Evolutionary conservation across 2,329 filamentous ascomycete species (phyloP).

Genomic region (Penicillium sp.): DNA sequence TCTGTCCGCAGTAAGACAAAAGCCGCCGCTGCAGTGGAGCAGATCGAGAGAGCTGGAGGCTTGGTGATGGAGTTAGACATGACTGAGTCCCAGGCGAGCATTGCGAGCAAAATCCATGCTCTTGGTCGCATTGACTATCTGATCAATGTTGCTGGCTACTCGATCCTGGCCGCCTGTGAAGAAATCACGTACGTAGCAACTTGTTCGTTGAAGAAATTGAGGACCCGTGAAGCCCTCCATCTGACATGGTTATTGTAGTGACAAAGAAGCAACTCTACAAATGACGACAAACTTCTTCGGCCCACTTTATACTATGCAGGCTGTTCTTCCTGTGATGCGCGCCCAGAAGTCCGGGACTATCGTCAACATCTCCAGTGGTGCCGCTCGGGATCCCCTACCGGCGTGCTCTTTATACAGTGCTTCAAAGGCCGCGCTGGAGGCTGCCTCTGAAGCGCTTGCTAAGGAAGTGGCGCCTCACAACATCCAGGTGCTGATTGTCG

Average conservation of each 20-base stretch:
- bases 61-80: background rate
- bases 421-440: constrained; percentile 30
- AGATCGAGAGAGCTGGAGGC: background rate
- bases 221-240: no score
- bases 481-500: constrained; percentile 35
- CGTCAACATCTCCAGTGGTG: background rate
- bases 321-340: background rate
- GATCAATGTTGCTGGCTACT: background rate
- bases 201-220: no score
- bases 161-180: background rate
- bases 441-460: constrained; percentile 32
- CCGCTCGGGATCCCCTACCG: background rate
- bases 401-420: background rate
- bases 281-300: background rate
- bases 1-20: background rate
- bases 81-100: background rate
- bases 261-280: background rate
- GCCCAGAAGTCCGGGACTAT: background rate
- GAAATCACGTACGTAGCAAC: background rate
- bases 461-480: constrained; percentile 32
- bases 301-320: background rate
- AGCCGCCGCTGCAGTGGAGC: background rate
- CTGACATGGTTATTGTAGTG: background rate
- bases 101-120: no score
- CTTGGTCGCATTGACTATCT: background rate